Evolutionary conservation across 1,284 basidiomycete genomes (phyloP), one percentile per base, ranked within the genome.

Genomic region (Thecaphora thlaspeos): DNA sequence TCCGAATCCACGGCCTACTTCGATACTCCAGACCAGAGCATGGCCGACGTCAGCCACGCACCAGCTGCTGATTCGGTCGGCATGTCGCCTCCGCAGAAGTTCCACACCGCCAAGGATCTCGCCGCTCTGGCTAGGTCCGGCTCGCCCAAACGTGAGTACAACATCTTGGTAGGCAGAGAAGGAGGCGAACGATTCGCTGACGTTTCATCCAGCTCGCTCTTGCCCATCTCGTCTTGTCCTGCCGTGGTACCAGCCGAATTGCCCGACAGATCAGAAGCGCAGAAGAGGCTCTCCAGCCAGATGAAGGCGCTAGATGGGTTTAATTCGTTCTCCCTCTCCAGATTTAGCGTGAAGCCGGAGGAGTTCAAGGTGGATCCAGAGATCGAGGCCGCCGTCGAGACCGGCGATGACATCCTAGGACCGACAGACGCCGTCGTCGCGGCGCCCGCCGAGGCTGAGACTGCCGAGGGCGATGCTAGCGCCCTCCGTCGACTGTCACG

Each of bases 81-180:
- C 18, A 19, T 32, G 12, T 28, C 34, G 24, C 19, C 60, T 18
- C 56, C 61, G 2, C 48, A 63, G 23, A 60, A 58, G 41, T 63
- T 44, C 46, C 51, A 63, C 48, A 64, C 65, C 2, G 65, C 65
- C 4, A 51, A 48, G 28, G 61, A 68, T 23, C 55, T 64, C 22
- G 57, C 55, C 28, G 49, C 58, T 22, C 43, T 66, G 12, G 51
- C 48, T 2, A n/a, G 17, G 4, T 4, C 45, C 9, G 54, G 55
- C 21, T 40, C 38, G 7, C 38, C 38, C 17, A 15, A 11, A 14
- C 11, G 32, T 34, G 32, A 34, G 32, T 34, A 14, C n/a, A n/a
- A n/a, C n/a, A n/a, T n/a, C n/a, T n/a, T n/a, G n/a, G n/a, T n/a
- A n/a, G n/a, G n/a, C n/a, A n/a, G n/a, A n/a, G n/a, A n/a, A n/a